Evolutionary conservation across 225 moss, liverwort and hornwort species (phyloP), one percentile per base, ranked within the genome.

Genomic region (Bryum argenteum): DNA sequence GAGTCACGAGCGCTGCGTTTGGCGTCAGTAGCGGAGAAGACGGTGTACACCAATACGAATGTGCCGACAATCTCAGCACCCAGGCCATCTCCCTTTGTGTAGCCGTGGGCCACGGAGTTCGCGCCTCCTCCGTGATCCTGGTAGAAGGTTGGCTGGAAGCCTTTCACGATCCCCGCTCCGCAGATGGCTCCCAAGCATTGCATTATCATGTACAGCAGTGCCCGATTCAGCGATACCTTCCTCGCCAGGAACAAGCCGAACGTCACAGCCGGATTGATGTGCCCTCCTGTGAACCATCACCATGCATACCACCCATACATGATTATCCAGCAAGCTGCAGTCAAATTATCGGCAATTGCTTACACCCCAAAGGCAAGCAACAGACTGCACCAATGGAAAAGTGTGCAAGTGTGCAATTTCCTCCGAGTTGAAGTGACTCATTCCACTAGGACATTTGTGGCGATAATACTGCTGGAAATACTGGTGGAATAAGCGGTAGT

Each of bases 31-130:
- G 83, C 81, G 3, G 81, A 77, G 61, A 77, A 81, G 14, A 81
- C 77, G 17, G 77, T 77, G 62, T 77, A 81, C 61, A 84, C 83
- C 12, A 84, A 56, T 18, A 84, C 69, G 53, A 84, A 80, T 0
- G 83, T 84, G n/a, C 83, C 83, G 8, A 84, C 77, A 42, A 84
- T 84, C 54, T 84, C 80, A 3, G 80, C 83, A 10, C 77, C 83
- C 15, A 84, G 57, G 23, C 72, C 83, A 14, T 23, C 63, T 26
- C 83, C 83, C 9, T 70, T 77, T 17, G 61, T 80, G 77, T 67
- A 77, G 41, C 80, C 77, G 24, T 72, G 77, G 8, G 69, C 70
- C 45, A 84, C 77, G 22, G 72, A 38, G 66, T 80, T 80, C 8
- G 83, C 55, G 1, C 83, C 83, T 1, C 83, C 83, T n/a, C 76